Evolutionary conservation across 2,329 filamentous ascomycete species (phyloP).

Genomic region (Plectosphaerella plurivora): DNA sequence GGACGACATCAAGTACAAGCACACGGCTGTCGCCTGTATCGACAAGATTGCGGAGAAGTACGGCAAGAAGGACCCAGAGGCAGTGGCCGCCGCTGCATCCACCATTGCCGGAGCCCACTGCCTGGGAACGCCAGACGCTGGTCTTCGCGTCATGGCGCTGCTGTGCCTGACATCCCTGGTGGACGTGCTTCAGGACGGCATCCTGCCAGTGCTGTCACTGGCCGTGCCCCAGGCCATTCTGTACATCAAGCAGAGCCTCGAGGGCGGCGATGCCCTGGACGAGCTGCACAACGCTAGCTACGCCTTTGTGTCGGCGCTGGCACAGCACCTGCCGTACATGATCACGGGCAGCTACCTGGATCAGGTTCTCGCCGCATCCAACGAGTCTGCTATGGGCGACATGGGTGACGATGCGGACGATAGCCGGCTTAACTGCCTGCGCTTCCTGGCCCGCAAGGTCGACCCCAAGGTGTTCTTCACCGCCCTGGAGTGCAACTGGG

Average conservation of each 20-base stretch:
- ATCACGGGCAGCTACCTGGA: constrained; percentile 72
- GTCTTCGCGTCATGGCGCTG: constrained; percentile 77
- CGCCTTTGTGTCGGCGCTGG: constrained; percentile 71
- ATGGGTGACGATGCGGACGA: constrained; percentile 60
- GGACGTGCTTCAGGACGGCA: constrained; percentile 80
- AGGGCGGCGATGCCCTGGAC: constrained; percentile 46
- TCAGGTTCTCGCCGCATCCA: constrained; percentile 66
- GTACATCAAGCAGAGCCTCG: constrained; percentile 64
- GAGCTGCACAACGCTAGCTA: constrained; percentile 79
- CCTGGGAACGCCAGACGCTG: constrained; percentile 67
- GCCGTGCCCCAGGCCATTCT: constrained; percentile 68
- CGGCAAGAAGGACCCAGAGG: constrained; percentile 82
- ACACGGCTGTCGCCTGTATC: constrained; percentile 82
- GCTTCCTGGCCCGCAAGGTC: constrained; percentile 71
- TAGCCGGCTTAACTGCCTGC: constrained; percentile 64
- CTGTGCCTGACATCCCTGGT: constrained; percentile 85
- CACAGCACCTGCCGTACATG: constrained; percentile 86
- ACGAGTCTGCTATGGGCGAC: constrained; percentile 59
- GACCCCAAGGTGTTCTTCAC: constrained; percentile 72
- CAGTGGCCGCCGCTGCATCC: constrained; percentile 69
- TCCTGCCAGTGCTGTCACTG: constrained; percentile 76
- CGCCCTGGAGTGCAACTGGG: constrained; percentile 70
- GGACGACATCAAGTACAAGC: constrained; percentile 69
- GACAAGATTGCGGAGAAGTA: constrained; percentile 94
- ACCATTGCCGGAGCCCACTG: constrained; percentile 74